Conservation (phyloP, 2,329 filamentous ascomycete genomes). For the Nectriaceae sp. region DNA sequence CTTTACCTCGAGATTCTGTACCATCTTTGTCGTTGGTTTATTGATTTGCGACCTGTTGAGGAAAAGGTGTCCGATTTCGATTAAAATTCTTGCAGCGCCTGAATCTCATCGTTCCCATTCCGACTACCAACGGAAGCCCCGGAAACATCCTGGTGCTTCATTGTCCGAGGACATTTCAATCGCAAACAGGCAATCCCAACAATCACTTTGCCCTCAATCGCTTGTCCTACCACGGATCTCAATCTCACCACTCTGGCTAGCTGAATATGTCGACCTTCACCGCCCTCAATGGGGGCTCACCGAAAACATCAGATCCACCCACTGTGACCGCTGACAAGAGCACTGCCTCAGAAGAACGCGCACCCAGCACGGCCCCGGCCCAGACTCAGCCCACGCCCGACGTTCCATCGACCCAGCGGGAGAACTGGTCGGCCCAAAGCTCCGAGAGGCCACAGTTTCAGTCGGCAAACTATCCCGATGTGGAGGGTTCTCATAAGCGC, state of each 20-base stretch:
- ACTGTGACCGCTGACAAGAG: slow-evolving; percentile 31
- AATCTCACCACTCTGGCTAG: slow-evolving; percentile 1
- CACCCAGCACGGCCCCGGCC: slow-evolving; percentile 24
- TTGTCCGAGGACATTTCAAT: background rate
- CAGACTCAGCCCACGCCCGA: slow-evolving; percentile 30
- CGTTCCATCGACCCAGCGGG: slow-evolving; percentile 33
- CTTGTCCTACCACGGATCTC: background rate
- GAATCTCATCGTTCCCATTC: background rate
- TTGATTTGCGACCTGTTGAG: no score
- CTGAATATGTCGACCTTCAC: slow-evolving; percentile 51
- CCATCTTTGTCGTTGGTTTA: no score
- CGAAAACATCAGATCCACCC: slow-evolving; percentile 42
- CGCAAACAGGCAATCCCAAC: background rate
- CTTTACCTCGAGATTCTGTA: no score
- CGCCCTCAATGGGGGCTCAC: slow-evolving; percentile 53
- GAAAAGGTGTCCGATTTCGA: no score
- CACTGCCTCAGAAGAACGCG: slow-evolving; percentile 36
- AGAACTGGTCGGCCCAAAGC: slow-evolving; percentile 37
- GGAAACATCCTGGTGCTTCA: background rate
- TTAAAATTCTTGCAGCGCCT: background rate
- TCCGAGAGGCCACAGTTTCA: slow-evolving; percentile 45
- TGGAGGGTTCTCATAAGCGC: slow-evolving; percentile 60
- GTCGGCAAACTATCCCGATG: slow-evolving; percentile 42
- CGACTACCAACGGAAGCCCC: background rate
- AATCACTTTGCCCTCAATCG: background rate